Percentiles rank a stretch among this genome's conserved stretches.
Evolutionary conservation across 345 rosid genomes (phyloP).

Genomic region (Abelmoschus esculentus): DNA sequence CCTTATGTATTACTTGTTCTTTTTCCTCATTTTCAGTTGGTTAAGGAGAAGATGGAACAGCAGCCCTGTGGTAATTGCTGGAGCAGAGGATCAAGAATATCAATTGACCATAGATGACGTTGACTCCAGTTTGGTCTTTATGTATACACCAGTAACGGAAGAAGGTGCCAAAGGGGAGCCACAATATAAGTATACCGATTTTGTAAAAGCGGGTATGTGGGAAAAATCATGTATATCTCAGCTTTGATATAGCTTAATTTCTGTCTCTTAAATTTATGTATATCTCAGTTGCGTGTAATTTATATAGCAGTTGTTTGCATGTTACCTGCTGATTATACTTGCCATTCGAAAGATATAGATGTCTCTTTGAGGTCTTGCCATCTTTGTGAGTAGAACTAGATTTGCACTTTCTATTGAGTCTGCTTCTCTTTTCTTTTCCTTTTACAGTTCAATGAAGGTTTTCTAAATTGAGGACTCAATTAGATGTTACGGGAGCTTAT

Average conservation of each 20-base stretch:
- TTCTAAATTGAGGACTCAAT: not conserved
- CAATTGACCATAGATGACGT: constrained; percentile 67
- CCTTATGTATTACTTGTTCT: not conserved
- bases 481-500: not conserved
- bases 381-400: not conserved
- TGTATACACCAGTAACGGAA: constrained; percentile 95
- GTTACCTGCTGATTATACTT: not conserved
- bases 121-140: constrained; percentile 90
- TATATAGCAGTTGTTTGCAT: not conserved
- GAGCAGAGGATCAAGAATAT: constrained; percentile 89
- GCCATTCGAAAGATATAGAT: not conserved
- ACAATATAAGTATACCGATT: constrained; percentile 88
- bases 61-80: constrained; percentile 80
- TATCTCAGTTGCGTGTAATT: not conserved
- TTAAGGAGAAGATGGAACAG: constrained; percentile 89
- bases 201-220: constrained; percentile 76
- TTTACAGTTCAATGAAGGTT: not conserved
- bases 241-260: not conserved
- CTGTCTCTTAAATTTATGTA: not conserved
- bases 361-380: not conserved
- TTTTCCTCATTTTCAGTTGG: constrained; percentile 49
- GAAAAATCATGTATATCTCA: not conserved
- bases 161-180: constrained; percentile 97
- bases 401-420: not conserved
- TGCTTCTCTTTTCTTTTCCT: not conserved